Base-by-base conservation (phyloP, 2,329 filamentous ascomycete species). In the Mycogone perniciosa region DNA sequence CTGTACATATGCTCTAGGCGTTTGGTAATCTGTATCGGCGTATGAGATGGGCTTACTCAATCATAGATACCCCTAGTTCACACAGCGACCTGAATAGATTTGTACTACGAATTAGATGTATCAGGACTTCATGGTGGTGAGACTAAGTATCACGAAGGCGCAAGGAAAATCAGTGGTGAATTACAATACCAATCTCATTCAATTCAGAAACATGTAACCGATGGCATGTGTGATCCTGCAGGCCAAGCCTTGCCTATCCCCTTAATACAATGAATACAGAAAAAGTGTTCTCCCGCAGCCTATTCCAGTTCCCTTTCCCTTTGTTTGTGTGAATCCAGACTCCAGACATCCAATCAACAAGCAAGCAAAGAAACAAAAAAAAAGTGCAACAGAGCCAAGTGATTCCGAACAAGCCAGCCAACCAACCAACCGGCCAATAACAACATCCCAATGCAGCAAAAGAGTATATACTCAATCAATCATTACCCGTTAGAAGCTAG, bases 401-500 rank as follows among this genome's bases (percentile, higher is more conserved):
- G 27, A 46, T 42, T 31, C 44, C 38, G 58, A 56, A 40, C 52
- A 60, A 59, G 53, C 52, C 53, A 52, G 54, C 33, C 48, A 33
- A 53, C 54, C 38, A 20, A 20, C 45, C 31, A 13, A 41, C 29
- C 31, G 54, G 46, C 55, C 53, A 59, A 55, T 53, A 58, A 56
- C 44, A 50, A 52, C 49, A 56, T 58, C 50, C 57, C 58, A 51
- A 62, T 48, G 41, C 51, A 38, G 46, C 40, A 43, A 48, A 52
- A 41, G 20, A 57, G 52, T 54, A 52, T 48, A 44, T 54, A 57
- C 61, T 51, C 55, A 53, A 58, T 56, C 63, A 57, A 60, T 66
- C 61, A 62, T 62, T 56, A 58, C 46, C 62, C 61, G 53, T 64
- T 54, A 60, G 57, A 57, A 57, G 48, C 54, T 51, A 63, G 62